These are phyloP conservation scores for Puccinia polysora DNA, from an alignment of 1,284 basidiomycete genomes.

Conservation along the genomic window DNA sequence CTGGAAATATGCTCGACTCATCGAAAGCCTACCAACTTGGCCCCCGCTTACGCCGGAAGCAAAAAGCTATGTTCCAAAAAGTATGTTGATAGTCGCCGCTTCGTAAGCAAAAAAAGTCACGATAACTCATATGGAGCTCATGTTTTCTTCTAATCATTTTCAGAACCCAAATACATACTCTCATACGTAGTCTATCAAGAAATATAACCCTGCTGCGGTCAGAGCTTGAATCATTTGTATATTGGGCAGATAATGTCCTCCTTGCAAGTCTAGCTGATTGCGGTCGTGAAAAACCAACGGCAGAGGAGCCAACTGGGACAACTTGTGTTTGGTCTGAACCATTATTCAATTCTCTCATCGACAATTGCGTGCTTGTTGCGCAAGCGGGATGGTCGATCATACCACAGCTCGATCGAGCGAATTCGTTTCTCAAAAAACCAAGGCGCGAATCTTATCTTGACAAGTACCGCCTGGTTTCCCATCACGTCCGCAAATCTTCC, in stretches of 20 bases:
- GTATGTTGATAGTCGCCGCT: neutral
- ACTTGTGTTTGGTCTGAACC: neutral
- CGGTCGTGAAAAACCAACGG: neutral
- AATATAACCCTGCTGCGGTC: conserved; percentile 2
- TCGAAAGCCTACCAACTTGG: neutral
- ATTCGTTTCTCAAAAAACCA: neutral
- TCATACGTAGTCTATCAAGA: conserved; percentile 2
- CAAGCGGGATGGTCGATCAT: conserved; percentile 14
- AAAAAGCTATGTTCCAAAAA: neutral
- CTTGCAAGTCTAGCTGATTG: conserved; percentile 11
- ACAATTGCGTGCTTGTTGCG: conserved; percentile 2
- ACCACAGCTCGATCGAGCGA: conserved; percentile 13
- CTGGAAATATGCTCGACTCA: neutral
- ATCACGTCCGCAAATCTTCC: conserved; percentile 53
- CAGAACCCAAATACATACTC: neutral
- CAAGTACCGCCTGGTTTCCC: neutral
- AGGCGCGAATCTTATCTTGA: neutral
- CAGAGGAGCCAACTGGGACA: neutral
- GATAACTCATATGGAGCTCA: neutral
- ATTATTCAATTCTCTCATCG: conserved; percentile 14
- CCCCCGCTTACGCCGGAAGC: neutral
- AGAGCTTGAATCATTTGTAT: conserved; percentile 15
- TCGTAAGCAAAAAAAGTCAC: neutral
- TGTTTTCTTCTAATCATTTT: neutral
- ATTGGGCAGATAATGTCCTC: conserved; percentile 23